These are phyloP conservation scores for Dictyostelium purpureum DNA, from an alignment of 78 protist genomes.

Conservation along the genomic window DNA sequence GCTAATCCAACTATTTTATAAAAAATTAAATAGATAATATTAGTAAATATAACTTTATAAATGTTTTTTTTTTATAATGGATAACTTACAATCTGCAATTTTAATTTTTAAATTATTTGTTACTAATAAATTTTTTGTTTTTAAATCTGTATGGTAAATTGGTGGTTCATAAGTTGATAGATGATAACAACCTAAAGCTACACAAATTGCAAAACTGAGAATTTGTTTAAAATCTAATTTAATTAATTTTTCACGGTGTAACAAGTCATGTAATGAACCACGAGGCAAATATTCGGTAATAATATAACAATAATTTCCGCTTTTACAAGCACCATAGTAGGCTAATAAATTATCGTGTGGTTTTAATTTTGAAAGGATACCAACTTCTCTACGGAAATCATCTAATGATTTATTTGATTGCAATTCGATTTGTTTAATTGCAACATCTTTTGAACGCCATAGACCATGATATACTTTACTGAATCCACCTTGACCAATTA, in stretches of 20 bases:
- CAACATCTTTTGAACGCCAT: constrained; percentile 63
- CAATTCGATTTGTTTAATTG: constrained; percentile 62
- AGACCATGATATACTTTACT: constrained; percentile 59
- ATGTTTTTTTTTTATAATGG: no score
- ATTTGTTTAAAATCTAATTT: constrained; percentile 13
- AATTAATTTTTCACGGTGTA: constrained; percentile 45
- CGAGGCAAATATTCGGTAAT: constrained; percentile 64
- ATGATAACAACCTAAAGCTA: constrained; percentile 64
- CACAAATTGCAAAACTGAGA: constrained; percentile 57
- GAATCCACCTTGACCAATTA: constrained; percentile 74
- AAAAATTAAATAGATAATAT: no score
- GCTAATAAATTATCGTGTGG: constrained; percentile 53
- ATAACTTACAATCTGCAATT: constrained; percentile 65
- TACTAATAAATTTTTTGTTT: constrained; percentile 51
- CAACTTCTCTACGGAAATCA: constrained; percentile 62
- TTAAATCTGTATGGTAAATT: constrained; percentile 63
- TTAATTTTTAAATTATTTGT: constrained; percentile 54
- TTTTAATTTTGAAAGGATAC: constrained; percentile 41
- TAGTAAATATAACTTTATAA: no score
- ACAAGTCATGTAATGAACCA: constrained; percentile 48
- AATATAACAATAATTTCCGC: constrained; percentile 45
- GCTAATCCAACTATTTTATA: no score
- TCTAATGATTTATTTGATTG: constrained; percentile 53
- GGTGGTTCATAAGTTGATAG: constrained; percentile 74
- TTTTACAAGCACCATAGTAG: constrained; percentile 64